phyloP scores from a whole-genome alignment of 495 filamentous ascomycete genomes.

The Aspergillus carlsbadensis region DNA sequence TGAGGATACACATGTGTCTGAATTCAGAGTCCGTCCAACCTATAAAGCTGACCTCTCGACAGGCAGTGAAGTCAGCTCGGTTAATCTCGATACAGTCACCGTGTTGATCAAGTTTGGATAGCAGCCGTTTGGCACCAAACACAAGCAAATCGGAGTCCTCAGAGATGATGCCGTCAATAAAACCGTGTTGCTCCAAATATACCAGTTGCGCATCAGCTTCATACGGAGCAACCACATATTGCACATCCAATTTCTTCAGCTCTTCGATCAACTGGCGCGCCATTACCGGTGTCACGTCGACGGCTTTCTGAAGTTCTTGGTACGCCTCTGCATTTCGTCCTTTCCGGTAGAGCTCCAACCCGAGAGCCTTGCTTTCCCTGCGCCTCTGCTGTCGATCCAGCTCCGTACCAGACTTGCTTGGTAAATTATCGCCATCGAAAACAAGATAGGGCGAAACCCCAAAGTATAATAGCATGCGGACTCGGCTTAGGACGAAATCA shows the following conservation, averaged over 20 bases:
- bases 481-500: constrained; percentile 86
- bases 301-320: constrained; percentile 86
- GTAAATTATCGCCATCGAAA: constrained; percentile 94
- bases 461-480: constrained; percentile 89
- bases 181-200: constrained; percentile 82
- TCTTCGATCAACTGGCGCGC: constrained; percentile 89
- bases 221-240: constrained; percentile 94
- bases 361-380: constrained; percentile 68
- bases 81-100: constrained; percentile 92
- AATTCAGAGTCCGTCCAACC: constrained; percentile 94
- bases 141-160: constrained; percentile 97
- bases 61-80: constrained; percentile 80
- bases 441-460: constrained; percentile 90
- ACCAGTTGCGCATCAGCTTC: constrained; percentile 96
- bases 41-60: constrained; percentile 80
- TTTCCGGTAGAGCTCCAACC: constrained; percentile 75
- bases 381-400: constrained; percentile 64
- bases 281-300: constrained; percentile 97
- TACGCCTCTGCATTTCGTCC: constrained; percentile 80
- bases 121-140: constrained; percentile 83
- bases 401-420: constrained; percentile 94
- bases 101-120: constrained; percentile 93
- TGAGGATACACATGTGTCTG: constrained; percentile 91
- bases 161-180: constrained; percentile 84
- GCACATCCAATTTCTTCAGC: constrained; percentile 72